A percentile compares a stretch with the other conserved stretches of the same genome.
Evolutionary conservation across 306 rosid species (phyloP).

Genomic region (Trifolium subterraneum): DNA sequence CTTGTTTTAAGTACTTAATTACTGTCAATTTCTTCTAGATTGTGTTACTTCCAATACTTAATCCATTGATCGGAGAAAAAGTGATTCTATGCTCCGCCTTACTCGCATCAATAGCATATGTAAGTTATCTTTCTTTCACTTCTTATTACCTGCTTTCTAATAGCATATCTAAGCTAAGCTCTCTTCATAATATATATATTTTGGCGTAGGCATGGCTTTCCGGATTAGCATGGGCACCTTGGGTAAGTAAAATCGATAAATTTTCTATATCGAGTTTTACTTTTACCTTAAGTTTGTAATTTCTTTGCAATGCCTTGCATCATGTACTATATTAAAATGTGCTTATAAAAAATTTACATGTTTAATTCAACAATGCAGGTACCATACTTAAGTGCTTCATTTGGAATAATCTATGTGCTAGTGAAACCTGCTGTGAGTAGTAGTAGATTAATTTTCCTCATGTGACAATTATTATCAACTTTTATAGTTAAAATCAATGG

Average conservation of each 20-base stretch:
- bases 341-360: constrained; percentile 1
- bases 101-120: constrained; percentile 82
- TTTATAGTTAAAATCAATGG: constrained; percentile 14
- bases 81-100: constrained; percentile 69
- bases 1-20: constrained; percentile 1
- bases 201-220: constrained; percentile 67
- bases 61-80: constrained; percentile 87
- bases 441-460: constrained; percentile 1
- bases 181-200: constrained; percentile 16
- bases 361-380: constrained; percentile 58
- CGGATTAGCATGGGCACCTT: constrained; percentile 93
- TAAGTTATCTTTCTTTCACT: constrained; percentile 47
- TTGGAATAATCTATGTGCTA: constrained; percentile 67
- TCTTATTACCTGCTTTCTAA: background rate
- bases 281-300: background rate
- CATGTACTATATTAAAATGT: constrained; percentile 8
- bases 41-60: constrained; percentile 71
- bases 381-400: constrained; percentile 74
- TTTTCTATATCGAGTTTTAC: background rate
- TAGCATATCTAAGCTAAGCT: constrained; percentile 12
- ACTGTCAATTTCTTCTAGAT: constrained; percentile 50
- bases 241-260: constrained; percentile 58
- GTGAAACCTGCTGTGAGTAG: constrained; percentile 78
- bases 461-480: background rate
- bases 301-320: background rate